Percentiles rank a stretch among this genome's conserved stretches.
These are phyloP conservation scores for Colletotrichum euphorbiae DNA, from an alignment of 2,329 filamentous ascomycete genomes.

Conservation along the genomic window DNA sequence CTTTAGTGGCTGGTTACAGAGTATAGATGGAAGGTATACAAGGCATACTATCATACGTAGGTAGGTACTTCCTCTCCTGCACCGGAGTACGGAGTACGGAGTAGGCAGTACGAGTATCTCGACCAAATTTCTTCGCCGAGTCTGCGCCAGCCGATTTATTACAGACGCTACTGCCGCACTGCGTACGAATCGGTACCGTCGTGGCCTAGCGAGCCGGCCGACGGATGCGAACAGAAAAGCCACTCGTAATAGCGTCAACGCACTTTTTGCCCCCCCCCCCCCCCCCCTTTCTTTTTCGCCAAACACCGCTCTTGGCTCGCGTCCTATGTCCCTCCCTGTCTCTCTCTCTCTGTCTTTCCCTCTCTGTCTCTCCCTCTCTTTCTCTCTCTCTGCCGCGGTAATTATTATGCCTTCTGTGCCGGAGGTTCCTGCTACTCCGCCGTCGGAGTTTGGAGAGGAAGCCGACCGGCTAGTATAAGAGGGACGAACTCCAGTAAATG, in stretches of 20 bases:
- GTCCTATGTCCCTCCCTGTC: background rate
- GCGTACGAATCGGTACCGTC: background rate
- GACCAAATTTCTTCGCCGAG: background rate
- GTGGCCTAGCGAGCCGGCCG: constrained; percentile 15
- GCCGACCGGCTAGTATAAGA: constrained; percentile 21
- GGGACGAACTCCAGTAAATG: background rate
- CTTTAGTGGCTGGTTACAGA: background rate
- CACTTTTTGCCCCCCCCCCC: too few species aligned
- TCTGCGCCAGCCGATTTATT: background rate
- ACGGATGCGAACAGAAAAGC: constrained; percentile 32
- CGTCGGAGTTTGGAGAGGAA: constrained; percentile 13
- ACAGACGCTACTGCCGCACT: too few species aligned
- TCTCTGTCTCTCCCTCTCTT: background rate
- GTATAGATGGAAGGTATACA: too few species aligned
- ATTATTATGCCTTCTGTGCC: background rate
- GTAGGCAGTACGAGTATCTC: too few species aligned
- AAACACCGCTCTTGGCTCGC: background rate
- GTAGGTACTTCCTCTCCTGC: background rate
- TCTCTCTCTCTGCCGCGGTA: too few species aligned
- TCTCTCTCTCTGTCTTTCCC: background rate
- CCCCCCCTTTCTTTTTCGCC: background rate
- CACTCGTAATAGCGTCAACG: constrained; percentile 37
- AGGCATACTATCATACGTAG: background rate
- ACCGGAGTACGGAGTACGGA: too few species aligned
- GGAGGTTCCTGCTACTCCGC: constrained; percentile 3